Base-by-base conservation (phyloP, 2,329 filamentous ascomycete species). In the Fusarium goolgardi region DNA sequence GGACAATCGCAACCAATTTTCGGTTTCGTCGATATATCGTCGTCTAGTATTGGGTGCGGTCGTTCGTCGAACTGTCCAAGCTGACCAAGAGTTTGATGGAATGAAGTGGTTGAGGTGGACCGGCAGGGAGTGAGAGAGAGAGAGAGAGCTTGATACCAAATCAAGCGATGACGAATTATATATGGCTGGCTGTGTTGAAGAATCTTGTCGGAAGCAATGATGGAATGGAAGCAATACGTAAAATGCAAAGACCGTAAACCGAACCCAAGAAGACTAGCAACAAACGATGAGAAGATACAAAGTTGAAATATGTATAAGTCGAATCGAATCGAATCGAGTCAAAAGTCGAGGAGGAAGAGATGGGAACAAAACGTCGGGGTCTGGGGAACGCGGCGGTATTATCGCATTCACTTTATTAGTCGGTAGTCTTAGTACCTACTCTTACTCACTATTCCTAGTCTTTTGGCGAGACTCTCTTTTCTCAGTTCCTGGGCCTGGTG, bases 331-430 rank as follows among this genome's bases (percentile, higher is more conserved):
- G 32, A 67, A 59, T 55, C 56, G 53, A 67, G 66, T 61, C 54
- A 66, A 70, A 50, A 13, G 47, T 50, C 47, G 32, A 50, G 47
- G 63, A 51, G 59, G 56, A 63, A 54, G 46, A 71, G 53, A 59
- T 69, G 50, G 31, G 65, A 72, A 54, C 57, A 66, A 55, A 47
- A 63, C 51, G 55, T 67, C 47, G 51, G 67, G 70, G 69, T 64
- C 65, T 74, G 72, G 72, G 72, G 72, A 74, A 68, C 60, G 67
- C 63, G 55, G 72, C 70, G 63, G 72, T 73, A 69, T 74, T 74
- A 74, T 74, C 70, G 74, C 72, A 69, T 74, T 70, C 32, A 51
- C 29, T 41, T 25, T 25, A 41, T 62, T 60, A 59, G 66, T 61
- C 43, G 41, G 41, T 45, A 45, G 43, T 59, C 59, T 63, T 18